Percentiles rank a stretch among this genome's conserved stretches.
Conservation (phyloP, 176 grass and related monocot genomes). For the Alloteropsis semialata region DNA sequence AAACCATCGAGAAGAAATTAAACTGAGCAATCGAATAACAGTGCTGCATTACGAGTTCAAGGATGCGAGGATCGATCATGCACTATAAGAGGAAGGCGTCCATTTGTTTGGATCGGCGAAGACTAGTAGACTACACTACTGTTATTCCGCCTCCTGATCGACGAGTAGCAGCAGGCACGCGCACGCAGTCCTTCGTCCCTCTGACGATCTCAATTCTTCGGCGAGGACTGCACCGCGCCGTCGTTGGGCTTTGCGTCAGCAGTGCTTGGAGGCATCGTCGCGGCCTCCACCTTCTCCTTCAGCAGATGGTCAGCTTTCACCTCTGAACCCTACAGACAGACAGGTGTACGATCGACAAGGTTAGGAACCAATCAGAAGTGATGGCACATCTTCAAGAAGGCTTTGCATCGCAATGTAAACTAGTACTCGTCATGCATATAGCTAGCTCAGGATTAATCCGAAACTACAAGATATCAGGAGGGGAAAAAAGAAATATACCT, state of each 20-base stretch:
- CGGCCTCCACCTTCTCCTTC: not conserved
- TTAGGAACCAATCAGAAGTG: not conserved
- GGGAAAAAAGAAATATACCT: not conserved
- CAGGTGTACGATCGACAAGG: not conserved
- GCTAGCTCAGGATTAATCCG: too few species aligned
- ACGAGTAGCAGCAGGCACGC: not conserved
- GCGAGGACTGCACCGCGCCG: not conserved
- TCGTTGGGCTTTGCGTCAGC: not conserved
- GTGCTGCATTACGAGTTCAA: too few species aligned
- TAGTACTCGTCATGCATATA: too few species aligned
- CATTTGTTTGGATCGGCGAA: not conserved
- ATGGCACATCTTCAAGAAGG: not conserved
- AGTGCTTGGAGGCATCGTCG: not conserved
- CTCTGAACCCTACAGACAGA: not conserved
- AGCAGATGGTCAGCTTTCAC: not conserved
- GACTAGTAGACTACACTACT: not conserved
- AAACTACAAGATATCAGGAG: too few species aligned
- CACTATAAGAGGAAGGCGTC: too few species aligned
- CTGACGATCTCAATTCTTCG: not conserved
- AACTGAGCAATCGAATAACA: too few species aligned
- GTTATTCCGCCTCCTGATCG: not conserved
- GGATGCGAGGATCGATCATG: too few species aligned
- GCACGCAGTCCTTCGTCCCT: not conserved
- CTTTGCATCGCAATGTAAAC: too few species aligned
- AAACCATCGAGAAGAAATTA: too few species aligned